phyloP scores from a whole-genome alignment of 352 stramenopile genomes.

The Globisporangium mamillatum region DNA sequence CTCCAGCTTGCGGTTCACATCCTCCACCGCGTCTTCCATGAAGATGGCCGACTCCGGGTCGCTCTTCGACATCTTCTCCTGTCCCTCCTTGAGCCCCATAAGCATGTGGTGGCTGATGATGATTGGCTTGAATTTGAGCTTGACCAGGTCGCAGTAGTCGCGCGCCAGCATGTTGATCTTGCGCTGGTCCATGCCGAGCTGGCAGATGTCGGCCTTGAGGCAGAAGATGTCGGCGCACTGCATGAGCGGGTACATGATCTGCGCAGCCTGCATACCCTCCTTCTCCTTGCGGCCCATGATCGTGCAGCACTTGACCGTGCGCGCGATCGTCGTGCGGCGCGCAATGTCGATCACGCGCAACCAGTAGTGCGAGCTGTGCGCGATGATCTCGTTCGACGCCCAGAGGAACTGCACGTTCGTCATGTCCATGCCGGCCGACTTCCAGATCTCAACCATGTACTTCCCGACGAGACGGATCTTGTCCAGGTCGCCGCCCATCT shows the following conservation, averaged over 20 bases:
- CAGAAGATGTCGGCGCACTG: conserved; percentile 99
- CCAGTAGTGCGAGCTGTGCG: conserved; percentile 90
- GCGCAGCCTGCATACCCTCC: conserved; percentile 89
- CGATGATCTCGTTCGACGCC: conserved; percentile 95
- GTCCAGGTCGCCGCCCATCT: conserved; percentile 97
- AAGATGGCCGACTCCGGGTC: conserved; percentile 98
- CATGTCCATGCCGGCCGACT: conserved; percentile 98
- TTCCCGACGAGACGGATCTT: conserved; percentile 95
- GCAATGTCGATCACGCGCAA: conserved; percentile 93
- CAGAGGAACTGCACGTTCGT: conserved; percentile 99
- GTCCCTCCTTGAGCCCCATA: conserved; percentile 97
- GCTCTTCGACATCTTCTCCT: conserved; percentile 99
- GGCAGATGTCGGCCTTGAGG: conserved; percentile 98
- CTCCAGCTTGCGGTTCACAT: conserved; percentile 97
- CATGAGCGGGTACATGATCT: conserved; percentile 98
- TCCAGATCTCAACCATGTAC: conserved; percentile 99
- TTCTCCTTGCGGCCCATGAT: conserved; percentile 98
- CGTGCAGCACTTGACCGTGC: conserved; percentile 98
- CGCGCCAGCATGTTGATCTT: conserved; percentile 99
- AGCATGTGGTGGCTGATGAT: conserved; percentile 99
- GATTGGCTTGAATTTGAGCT: conserved; percentile 92
- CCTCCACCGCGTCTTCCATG: conserved; percentile 96
- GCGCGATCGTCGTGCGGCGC: conserved; percentile 86
- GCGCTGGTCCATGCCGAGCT: conserved; percentile 98
- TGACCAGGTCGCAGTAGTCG: conserved; percentile 97